Evolutionary conservation across 306 rosid species (phyloP).

Genomic region (Fagus sylvatica): DNA sequence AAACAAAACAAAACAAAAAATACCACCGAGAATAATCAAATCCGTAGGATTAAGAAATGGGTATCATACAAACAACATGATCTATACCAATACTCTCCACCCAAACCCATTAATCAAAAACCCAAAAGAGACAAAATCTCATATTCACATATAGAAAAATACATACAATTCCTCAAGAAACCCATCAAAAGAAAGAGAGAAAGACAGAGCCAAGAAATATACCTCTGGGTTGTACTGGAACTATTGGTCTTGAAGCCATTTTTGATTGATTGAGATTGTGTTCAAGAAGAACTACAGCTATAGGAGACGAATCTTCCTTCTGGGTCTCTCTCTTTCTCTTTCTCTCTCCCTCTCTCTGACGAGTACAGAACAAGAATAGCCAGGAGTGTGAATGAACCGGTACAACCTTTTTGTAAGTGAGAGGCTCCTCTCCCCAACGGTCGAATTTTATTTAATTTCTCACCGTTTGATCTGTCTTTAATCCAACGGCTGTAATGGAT

Average conservation of each 20-base stretch:
- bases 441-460: constrained; percentile 30
- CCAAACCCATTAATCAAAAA: not conserved
- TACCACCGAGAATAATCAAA: not conserved
- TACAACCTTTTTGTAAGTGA: constrained; percentile 45
- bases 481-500: constrained; percentile 32
- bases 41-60: not conserved
- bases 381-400: constrained; percentile 6
- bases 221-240: constrained; percentile 71
- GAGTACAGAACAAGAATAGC: constrained; percentile 22
- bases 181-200: not conserved
- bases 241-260: constrained; percentile 72
- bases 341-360: constrained; percentile 3
- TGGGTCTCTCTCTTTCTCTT: constrained; percentile 14
- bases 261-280: constrained; percentile 7
- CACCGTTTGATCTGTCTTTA: constrained; percentile 47
- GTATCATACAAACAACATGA: not conserved
- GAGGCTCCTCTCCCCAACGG: constrained; percentile 69
- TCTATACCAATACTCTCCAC: too few relatives aligned
- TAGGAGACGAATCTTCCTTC: constrained; percentile 3
- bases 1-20: not conserved
- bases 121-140: not conserved
- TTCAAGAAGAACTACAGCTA: not conserved
- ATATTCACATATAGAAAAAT: not conserved
- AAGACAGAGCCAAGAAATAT: not conserved
- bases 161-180: not conserved